Evolutionary conservation across 805 yeast genomes (phyloP), one percentile per base, ranked within the genome.

Genomic region (Cyberlindnera americana): DNA sequence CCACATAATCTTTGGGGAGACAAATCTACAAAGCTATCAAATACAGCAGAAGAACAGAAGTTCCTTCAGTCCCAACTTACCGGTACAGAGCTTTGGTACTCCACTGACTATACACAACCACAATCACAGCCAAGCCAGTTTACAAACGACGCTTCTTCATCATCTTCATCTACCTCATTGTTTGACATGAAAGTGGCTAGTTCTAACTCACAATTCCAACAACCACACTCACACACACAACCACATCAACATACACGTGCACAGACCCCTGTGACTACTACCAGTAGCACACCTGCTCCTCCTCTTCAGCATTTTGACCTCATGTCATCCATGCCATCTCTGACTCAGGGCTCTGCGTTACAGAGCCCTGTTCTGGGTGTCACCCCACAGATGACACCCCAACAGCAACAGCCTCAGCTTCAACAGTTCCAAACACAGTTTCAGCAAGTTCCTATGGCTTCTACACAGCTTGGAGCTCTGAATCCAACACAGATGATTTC

Each of bases 1-100:
- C 65, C 67, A 12, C 41, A 48, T 19, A 65, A 63, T 40, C 49
- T 64, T 44, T 64, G 57, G 57, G 66, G 67, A 36, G 59, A 61
- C 36, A 28, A 29, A 29, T 17, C 22, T 18, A 9, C 30, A n/a
- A 27, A 27, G n/a, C n/a, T n/a, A n/a, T n/a, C n/a, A 12, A 45
- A 45, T 40, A 41, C 48, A 2, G 40, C 34, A 6, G 48, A 45
- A 23, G 48, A 45, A 39, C 41, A 45, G 38, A 15, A 38, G 21
- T 45, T 41, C 24, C 22, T 45, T 22, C 39, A 35, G 32, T 38
- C 46, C 5, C 48, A 41, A 33, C 27, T 33, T 8, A 19, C n/a
- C 30, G 29, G 37, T 13, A 17, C 35, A 11, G 40, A 33, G 24
- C 25, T 40, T 19, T 45, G 45, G 49, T 43, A 43, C 33, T 34